These are phyloP conservation scores for Skeletonema menzelii DNA, from an alignment of 108 stramenopile species.

Conservation along the genomic window DNA sequence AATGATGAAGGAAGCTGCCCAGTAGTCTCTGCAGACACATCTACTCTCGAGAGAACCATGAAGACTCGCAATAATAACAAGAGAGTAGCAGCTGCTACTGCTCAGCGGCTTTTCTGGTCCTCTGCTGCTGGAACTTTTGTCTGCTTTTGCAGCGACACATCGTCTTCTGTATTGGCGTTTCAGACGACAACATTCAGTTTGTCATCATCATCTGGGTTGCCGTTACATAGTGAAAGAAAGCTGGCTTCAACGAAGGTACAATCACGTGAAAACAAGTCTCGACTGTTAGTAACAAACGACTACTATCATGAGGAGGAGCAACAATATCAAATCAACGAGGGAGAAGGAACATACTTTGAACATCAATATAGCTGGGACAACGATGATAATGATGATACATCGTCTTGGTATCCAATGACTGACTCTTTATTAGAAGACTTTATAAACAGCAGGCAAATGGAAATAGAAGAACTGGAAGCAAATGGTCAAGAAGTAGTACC, in stretches of 20 bases:
- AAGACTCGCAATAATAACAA: background rate
- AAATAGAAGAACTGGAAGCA: background rate
- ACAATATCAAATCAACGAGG: background rate
- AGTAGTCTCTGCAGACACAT: too few species aligned
- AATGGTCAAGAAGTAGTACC: background rate
- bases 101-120: background rate
- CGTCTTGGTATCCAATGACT: background rate
- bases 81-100: background rate
- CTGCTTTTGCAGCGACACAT: background rate
- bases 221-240: too few species aligned
- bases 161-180: background rate
- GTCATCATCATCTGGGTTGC: background rate
- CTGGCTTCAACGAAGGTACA: too few species aligned
- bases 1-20: too few species aligned
- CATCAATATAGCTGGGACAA: background rate
- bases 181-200: background rate
- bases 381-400: background rate
- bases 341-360: background rate
- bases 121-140: background rate
- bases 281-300: background rate
- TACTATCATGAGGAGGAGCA: background rate
- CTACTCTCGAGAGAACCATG: background rate
- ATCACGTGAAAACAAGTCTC: background rate
- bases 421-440: background rate
- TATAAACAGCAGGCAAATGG: background rate